Evolutionary conservation across 2,329 filamentous ascomycete species (phyloP).

Genomic region (Alternaria rosae): DNA sequence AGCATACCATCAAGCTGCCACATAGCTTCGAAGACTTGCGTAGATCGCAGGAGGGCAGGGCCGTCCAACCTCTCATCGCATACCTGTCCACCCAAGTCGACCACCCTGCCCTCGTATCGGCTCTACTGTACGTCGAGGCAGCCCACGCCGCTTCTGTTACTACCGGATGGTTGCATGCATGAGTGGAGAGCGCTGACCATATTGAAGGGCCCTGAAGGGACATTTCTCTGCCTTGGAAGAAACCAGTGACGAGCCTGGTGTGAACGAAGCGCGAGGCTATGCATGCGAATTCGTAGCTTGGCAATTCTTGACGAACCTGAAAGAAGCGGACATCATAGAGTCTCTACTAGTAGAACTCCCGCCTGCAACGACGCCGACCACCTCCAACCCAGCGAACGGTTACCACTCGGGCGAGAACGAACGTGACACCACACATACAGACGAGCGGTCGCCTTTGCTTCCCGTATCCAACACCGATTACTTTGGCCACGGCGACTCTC

Average conservation of each 20-base stretch:
- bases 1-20: constrained; percentile 68
- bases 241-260: constrained; percentile 65
- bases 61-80: constrained; percentile 68
- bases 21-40: constrained; percentile 77
- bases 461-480: constrained; percentile 27
- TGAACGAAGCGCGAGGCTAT: constrained; percentile 73
- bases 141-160: background rate
- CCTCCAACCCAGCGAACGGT: constrained; percentile 16
- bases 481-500: constrained; percentile 32
- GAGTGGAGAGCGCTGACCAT: constrained; percentile 20
- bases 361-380: constrained; percentile 23
- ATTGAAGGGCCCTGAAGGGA: constrained; percentile 72
- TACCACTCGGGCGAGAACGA: constrained; percentile 21
- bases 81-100: constrained; percentile 69
- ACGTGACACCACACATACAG: constrained; percentile 6
- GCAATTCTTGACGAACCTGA: constrained; percentile 75
- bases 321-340: constrained; percentile 76
- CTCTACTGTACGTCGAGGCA: constrained; percentile 68
- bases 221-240: constrained; percentile 71
- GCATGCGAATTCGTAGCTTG: constrained; percentile 84
- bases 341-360: constrained; percentile 78
- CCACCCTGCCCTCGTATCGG: constrained; percentile 75
- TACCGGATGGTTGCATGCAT: background rate
- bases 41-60: constrained; percentile 66
- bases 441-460: constrained; percentile 40